A percentile compares a stretch with the other conserved stretches of the same genome.
These are phyloP conservation scores for Arabidopsis lyrata DNA, from an alignment of 441 rosid species.

Conservation along the genomic window DNA sequence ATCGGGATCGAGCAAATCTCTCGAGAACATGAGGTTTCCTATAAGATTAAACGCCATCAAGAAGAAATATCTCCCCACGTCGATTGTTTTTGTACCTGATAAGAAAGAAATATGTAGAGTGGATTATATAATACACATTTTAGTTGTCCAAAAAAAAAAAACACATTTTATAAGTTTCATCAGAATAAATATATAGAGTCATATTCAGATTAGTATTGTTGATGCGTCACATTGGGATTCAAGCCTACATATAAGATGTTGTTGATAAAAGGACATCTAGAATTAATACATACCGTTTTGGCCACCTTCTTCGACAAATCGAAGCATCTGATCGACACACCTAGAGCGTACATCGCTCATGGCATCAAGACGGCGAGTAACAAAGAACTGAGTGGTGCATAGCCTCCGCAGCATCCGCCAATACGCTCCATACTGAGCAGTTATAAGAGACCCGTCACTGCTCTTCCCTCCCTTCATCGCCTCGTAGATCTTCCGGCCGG, in stretches of 20 bases:
- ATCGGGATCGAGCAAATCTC: conserved; percentile 67
- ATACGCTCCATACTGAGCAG: conserved; percentile 74
- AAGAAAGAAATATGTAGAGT: not conserved
- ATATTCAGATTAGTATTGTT: too few relatives aligned
- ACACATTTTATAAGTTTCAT: too few relatives aligned
- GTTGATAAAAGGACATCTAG: not conserved
- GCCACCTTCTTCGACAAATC: conserved; percentile 56
- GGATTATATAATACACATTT: too few relatives aligned
- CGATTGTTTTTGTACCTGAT: conserved; percentile 48
- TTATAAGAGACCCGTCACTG: conserved; percentile 67
- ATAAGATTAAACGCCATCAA: conserved; percentile 80
- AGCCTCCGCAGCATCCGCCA: conserved; percentile 79
- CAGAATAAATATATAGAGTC: too few relatives aligned
- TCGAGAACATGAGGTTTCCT: conserved; percentile 75
- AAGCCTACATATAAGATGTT: not conserved
- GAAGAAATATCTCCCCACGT: conserved; percentile 70
- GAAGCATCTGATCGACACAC: conserved; percentile 67
- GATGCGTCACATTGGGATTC: too few relatives aligned
- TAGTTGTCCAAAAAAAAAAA: too few relatives aligned
- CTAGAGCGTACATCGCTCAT: conserved; percentile 50
- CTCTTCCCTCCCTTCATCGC: conserved; percentile 69
- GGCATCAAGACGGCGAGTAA: conserved; percentile 62
- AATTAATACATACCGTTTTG: conserved; percentile 39
- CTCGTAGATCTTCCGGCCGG: conserved; percentile 77
- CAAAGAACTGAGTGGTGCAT: conserved; percentile 65